Conservation (phyloP, 2,329 filamentous ascomycete genomes). For the Calonectria naviculata region DNA sequence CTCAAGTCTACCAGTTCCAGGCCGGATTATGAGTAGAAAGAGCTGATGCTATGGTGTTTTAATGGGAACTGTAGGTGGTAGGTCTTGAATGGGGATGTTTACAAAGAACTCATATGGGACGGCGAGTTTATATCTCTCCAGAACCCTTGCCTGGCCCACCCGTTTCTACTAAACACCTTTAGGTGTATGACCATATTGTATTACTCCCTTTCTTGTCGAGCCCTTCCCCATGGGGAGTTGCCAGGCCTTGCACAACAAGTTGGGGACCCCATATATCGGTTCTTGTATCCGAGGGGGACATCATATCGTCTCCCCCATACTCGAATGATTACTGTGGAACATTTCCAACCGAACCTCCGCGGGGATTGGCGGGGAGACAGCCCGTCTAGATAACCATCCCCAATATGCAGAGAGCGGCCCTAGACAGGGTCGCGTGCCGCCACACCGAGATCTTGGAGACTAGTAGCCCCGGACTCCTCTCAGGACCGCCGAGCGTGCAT, state of each 20-base stretch:
- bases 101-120: background rate
- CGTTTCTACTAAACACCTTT: background rate
- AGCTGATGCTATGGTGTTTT: background rate
- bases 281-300: slow-evolving; percentile 1
- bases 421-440: background rate
- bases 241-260: background rate
- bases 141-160: background rate
- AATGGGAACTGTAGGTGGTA: background rate
- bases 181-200: background rate
- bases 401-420: background rate
- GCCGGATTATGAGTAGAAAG: background rate
- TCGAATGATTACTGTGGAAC: slow-evolving; percentile 1
- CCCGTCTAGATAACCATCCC: too few species aligned
- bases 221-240: slow-evolving; percentile 10
- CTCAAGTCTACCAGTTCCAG: background rate
- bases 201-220: background rate
- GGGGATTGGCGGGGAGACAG: background rate
- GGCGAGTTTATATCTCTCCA: background rate
- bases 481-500: background rate
- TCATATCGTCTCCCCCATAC: background rate
- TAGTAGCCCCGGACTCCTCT: background rate
- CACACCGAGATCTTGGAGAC: background rate
- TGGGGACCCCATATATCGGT: slow-evolving; percentile 2
- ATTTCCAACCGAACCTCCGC: background rate
- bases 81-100: too few species aligned